phyloP scores from a whole-genome alignment of 352 stramenopile genomes.

The Globisporangium recalcitrans region DNA sequence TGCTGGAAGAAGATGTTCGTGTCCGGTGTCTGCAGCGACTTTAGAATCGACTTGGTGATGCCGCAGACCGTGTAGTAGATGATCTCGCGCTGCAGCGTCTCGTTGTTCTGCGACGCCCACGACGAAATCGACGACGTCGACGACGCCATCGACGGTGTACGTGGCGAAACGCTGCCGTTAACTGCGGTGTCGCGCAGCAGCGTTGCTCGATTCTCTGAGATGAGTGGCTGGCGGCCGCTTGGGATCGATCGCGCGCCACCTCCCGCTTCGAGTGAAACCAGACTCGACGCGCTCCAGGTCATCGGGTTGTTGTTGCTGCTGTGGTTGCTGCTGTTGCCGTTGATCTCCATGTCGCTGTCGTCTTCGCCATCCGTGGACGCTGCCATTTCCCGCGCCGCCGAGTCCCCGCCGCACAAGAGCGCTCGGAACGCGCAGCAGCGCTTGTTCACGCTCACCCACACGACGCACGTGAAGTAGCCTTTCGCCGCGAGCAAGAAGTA shows the following conservation, averaged over 20 bases:
- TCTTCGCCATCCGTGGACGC: background rate
- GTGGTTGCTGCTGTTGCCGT: background rate
- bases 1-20: constrained; percentile 27
- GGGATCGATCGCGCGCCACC: background rate
- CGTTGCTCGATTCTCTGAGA: background rate
- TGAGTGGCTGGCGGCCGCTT: constrained; percentile 4
- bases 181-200: background rate
- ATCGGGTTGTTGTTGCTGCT: constrained; percentile 4
- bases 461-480: constrained; percentile 54
- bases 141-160: constrained; percentile 8
- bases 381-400: background rate
- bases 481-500: constrained; percentile 59
- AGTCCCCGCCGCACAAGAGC: constrained; percentile 21
- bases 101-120: constrained; percentile 59
- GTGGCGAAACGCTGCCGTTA: background rate
- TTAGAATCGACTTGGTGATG: constrained; percentile 71
- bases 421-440: constrained; percentile 39
- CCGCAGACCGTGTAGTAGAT: constrained; percentile 82
- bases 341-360: constrained; percentile 2
- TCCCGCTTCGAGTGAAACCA: constrained; percentile 3
- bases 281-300: constrained; percentile 12
- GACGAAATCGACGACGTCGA: constrained; percentile 27
- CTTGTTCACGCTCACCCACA: constrained; percentile 66
- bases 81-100: constrained; percentile 75
- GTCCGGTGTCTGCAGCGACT: constrained; percentile 32